These are phyloP conservation scores for Paecilomyces fulvus DNA, from an alignment of 2,329 filamentous ascomycete species.

Conservation along the genomic window DNA sequence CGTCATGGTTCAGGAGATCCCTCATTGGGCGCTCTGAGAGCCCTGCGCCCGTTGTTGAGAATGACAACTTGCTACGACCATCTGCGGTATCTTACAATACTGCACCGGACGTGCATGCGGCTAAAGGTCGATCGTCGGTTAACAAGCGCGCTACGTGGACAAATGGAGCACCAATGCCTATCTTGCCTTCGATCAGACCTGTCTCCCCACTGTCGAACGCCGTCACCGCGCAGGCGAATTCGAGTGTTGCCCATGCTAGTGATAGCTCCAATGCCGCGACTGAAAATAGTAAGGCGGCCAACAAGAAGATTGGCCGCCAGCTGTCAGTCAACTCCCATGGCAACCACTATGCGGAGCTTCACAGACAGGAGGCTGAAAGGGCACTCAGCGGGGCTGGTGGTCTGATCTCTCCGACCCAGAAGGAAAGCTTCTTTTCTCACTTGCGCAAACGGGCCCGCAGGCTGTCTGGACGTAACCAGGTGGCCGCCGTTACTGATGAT, in stretches of 20 bases:
- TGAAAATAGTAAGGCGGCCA: constrained; percentile 50
- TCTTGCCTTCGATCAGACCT: constrained; percentile 85
- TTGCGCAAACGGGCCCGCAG: constrained; percentile 85
- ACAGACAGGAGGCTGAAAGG: constrained; percentile 83
- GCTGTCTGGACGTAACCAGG: constrained; percentile 84
- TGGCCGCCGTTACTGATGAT: constrained; percentile 74
- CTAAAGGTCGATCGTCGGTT: constrained; percentile 50
- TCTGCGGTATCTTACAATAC: constrained; percentile 35
- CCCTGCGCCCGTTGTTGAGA: constrained; percentile 49
- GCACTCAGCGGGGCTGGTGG: constrained; percentile 76
- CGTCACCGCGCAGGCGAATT: constrained; percentile 79
- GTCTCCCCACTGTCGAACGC: constrained; percentile 95
- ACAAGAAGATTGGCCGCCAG: constrained; percentile 91
- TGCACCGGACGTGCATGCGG: constrained; percentile 34
- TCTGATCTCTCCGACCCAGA: constrained; percentile 69
- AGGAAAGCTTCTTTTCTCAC: constrained; percentile 98
- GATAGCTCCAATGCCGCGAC: constrained; percentile 29
- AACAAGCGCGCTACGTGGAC: constrained; percentile 90
- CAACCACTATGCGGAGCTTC: constrained; percentile 85
- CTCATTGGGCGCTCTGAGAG: constrained; percentile 72
- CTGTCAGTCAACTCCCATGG: constrained; percentile 84
- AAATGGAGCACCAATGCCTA: constrained; percentile 83
- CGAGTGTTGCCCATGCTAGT: constrained; percentile 48
- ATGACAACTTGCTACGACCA: constrained; percentile 29
- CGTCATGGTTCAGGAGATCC: constrained; percentile 95